Percentiles rank a stretch among this genome's conserved stretches.
phyloP scores from a whole-genome alignment of 148 eudicot species.

The Heliamphora exappendiculata region DNA sequence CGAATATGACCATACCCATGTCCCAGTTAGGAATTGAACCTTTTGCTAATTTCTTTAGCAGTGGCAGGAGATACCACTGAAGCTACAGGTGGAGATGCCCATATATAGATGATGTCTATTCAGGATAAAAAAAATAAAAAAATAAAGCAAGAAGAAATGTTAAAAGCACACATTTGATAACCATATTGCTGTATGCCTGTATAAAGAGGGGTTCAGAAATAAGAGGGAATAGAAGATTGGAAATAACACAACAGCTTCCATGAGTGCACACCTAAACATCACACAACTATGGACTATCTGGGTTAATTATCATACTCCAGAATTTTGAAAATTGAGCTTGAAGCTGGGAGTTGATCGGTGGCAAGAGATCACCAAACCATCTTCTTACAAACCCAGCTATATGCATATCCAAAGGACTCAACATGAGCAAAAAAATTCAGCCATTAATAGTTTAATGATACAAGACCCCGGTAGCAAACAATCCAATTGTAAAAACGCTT shows the following conservation, averaged over 20 bases:
- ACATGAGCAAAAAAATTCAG: not conserved
- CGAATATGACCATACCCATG: not conserved
- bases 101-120: too few relatives aligned
- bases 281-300: not conserved
- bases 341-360: not conserved
- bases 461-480: not conserved
- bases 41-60: not conserved
- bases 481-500: not conserved
- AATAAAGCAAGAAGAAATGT: too few relatives aligned
- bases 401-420: not conserved
- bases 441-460: not conserved
- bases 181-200: not conserved
- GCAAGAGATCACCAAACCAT: not conserved
- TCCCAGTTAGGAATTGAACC: not conserved
- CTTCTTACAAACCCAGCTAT: not conserved
- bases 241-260: not conserved
- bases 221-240: not conserved
- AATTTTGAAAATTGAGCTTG: not conserved
- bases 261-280: not conserved
- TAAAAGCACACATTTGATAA: too few relatives aligned
- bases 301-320: not conserved
- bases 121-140: too few relatives aligned
- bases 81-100: not conserved
- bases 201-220: not conserved
- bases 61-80: not conserved